These are phyloP conservation scores for Thermothielavioides terrestris DNA, from an alignment of 495 filamentous ascomycete genomes.

Conservation along the genomic window DNA sequence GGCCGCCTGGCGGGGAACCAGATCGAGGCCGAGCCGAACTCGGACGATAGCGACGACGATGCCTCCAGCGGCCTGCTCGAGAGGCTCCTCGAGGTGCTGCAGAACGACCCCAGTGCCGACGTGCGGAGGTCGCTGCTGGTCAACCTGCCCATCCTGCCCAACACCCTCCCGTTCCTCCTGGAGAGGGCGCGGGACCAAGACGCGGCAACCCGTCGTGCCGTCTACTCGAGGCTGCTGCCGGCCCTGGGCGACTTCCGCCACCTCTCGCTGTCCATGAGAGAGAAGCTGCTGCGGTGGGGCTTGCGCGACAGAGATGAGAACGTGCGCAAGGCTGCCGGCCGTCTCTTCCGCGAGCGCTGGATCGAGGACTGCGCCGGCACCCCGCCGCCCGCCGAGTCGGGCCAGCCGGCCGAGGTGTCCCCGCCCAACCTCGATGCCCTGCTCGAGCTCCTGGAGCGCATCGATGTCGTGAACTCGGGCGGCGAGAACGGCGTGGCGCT, in stretches of 20 bases:
- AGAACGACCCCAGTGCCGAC: constrained; percentile 91
- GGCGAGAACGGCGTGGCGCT: constrained; percentile 81
- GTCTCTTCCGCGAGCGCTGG: constrained; percentile 90
- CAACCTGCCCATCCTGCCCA: constrained; percentile 73
- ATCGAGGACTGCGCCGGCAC: constrained; percentile 84
- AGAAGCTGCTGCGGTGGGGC: constrained; percentile 93
- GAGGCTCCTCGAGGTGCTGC: constrained; percentile 82
- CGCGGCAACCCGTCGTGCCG: constrained; percentile 65
- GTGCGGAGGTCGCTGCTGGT: constrained; percentile 80
- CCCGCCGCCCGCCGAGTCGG: constrained; percentile 35
- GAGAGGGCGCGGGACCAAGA: constrained; percentile 89
- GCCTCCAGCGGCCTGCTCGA: constrained; percentile 55
- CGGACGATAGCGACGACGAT: constrained; percentile 55
- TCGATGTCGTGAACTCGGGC: constrained; percentile 85
- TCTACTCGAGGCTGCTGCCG: constrained; percentile 84
- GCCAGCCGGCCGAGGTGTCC: constrained; percentile 43
- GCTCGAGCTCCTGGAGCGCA: constrained; percentile 84
- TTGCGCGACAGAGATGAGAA: constrained; percentile 90
- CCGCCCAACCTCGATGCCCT: constrained; percentile 65
- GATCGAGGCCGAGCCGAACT: constrained; percentile 61
- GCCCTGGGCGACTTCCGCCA: constrained; percentile 93
- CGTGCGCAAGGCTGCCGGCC: constrained; percentile 82
- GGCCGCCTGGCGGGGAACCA: constrained; percentile 76
- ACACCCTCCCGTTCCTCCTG: constrained; percentile 81
- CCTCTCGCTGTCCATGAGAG: constrained; percentile 87